phyloP scores from a whole-genome alignment of 148 eudicot genomes.

The Camellia japonica region DNA sequence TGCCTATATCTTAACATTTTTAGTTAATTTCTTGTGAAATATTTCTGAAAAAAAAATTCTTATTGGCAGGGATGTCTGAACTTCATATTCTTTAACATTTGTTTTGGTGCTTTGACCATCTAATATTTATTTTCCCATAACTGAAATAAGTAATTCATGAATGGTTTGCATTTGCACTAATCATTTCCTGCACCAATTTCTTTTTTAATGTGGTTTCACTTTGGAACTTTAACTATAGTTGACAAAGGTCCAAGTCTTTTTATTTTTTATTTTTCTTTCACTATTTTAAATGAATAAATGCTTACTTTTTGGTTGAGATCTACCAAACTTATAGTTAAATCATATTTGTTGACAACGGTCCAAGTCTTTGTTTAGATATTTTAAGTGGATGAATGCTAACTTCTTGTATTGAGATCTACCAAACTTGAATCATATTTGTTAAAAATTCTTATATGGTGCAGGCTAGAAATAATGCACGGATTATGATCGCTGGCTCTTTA shows the following conservation, averaged over 20 bases:
- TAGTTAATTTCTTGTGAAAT: not conserved
- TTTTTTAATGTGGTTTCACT: not conserved
- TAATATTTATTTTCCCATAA: not conserved
- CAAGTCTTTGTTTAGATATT: not conserved
- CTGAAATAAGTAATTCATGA: not conserved
- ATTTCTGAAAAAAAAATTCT: not conserved
- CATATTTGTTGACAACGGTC: not conserved
- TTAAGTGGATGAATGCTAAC: not conserved
- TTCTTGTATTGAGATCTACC: no score
- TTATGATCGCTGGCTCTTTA: slow-evolving; percentile 69
- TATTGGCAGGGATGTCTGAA: not conserved
- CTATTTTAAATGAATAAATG: no score
- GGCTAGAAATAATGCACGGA: slow-evolving; percentile 88
- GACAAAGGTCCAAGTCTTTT: not conserved
- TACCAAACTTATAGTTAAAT: no score
- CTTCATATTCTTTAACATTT: not conserved
- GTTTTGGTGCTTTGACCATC: not conserved
- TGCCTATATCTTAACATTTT: not conserved
- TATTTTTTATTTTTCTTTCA: no score
- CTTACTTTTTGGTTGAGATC: no score
- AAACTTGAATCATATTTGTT: not conserved
- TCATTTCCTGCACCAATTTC: not conserved
- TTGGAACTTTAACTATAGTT: not conserved
- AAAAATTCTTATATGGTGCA: slow-evolving; percentile 20
- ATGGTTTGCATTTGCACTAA: not conserved